Base-by-base conservation (phyloP, 2,329 filamentous ascomycete genomes). In the Hypocreales sp. region DNA sequence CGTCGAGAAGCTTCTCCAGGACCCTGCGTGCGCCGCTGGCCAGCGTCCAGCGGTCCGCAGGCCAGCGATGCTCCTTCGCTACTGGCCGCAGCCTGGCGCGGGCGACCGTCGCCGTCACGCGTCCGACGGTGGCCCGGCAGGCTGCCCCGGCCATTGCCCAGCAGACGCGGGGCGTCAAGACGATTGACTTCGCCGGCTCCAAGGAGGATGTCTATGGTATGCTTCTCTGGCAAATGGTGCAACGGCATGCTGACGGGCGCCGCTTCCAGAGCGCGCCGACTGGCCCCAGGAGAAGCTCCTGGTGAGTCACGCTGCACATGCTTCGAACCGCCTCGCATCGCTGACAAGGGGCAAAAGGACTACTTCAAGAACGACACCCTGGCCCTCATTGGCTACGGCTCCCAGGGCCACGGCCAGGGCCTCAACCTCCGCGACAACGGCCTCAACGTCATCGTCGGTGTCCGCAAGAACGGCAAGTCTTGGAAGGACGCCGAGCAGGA, bases 351-450 rank as follows among this genome's bases (percentile, higher is more conserved):
- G 14, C 15, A 26, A 26, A 44, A 93, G 81, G 83, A 95, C 41
- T 98, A 87, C 78, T 98, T 98, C 81, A 95, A 95, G 75, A 74
- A 98, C 65, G 90, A 98, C 63, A 95, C 87, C 44, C 82, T 98
- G 47, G 90, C 90, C 53, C 79, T 98, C 53, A 98, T 98, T 60
- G 90, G 90, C 57, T 98, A 98, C 64, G 90, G 68, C 50, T 94
- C 86, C 39, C 86, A 94, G 67, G 90, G 90, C 49, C 90, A 98
- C 72, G 90, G 90, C 45, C 90, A 98, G 68, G 92, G 90, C 58
- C 82, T 98, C 39, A 98, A 98, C 75, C 80, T 98, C 56, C 87
- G 90, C 62, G 90, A 98, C 74, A 94, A 98, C 67, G 90, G 90
- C 56, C 73, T 98, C 46, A 95, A 95, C 60, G 90, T 98, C 63